Conservation (phyloP, 179 eudicot genomes). For the Amaranthus tricolor region DNA sequence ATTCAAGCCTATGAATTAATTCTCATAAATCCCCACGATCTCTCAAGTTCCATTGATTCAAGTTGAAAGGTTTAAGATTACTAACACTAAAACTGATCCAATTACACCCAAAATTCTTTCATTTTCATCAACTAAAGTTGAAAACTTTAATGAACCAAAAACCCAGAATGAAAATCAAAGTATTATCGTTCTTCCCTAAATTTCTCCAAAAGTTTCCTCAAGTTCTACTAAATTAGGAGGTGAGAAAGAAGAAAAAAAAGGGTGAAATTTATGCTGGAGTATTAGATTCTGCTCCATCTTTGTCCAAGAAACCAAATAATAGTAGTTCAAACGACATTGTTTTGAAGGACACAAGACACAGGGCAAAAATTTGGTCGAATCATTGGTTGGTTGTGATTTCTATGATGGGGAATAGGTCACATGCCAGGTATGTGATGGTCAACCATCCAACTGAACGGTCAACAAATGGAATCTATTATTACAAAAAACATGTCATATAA, state of each 20-base stretch:
- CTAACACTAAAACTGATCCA: background rate
- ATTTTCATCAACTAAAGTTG: background rate
- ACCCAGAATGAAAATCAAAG: conserved; percentile 11
- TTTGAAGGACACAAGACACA: background rate
- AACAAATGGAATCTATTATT: too few species aligned
- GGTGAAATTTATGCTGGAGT: too few species aligned
- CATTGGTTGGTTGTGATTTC: conserved; percentile 63
- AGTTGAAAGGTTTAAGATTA: background rate
- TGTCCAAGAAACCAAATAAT: conserved; percentile 30
- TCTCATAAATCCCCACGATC: background rate
- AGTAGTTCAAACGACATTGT: conserved; percentile 13
- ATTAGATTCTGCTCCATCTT: conserved; percentile 36
- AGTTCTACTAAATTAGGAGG: conserved; percentile 6
- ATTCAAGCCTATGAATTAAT: background rate
- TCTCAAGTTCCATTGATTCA: background rate
- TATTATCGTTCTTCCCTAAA: conserved; percentile 19
- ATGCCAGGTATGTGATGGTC: too few species aligned
- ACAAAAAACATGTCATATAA: too few species aligned
- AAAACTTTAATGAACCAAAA: background rate
- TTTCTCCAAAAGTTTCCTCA: conserved; percentile 1
- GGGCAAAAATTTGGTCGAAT: conserved; percentile 30
- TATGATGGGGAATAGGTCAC: conserved; percentile 53
- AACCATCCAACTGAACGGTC: too few species aligned
- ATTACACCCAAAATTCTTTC: conserved; percentile 1
- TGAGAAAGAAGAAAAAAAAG: conserved; percentile 21